Base-by-base conservation (phyloP, 2,329 filamentous ascomycete species). In the Rhynchosporium agropyri region DNA sequence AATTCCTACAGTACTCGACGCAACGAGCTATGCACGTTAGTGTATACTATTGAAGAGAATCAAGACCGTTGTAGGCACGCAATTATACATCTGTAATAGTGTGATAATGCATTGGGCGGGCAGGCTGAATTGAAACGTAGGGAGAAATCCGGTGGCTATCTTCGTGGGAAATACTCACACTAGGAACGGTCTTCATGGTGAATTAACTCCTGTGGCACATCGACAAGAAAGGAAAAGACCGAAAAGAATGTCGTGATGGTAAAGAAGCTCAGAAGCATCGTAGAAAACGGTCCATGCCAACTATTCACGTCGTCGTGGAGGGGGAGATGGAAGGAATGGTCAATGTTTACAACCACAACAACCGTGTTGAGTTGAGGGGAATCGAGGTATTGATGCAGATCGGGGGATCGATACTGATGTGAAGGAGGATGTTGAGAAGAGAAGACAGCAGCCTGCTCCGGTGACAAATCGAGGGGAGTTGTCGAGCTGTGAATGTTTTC, bases 1-100 rank as follows among this genome's bases (percentile, higher is more conserved):
- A 62, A 74, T 67, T 43, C 73, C 74, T 50, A 76, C 73, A 33
- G 73, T 75, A 68, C 74, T 75, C 58, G 73, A 72, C 36, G 73
- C 74, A 67, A 76, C 69, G 62, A 76, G 73, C 74, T 76, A 63
- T 62, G 58, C 61, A 62, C 54, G 36, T 68, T 56, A 71, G 63
- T 38, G 55, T 42, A 62, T 49, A 61, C 45, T 31, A 64, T 58
- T 58, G 45, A 20, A 43, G 49, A 10, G 26, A 33, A 15, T 33
- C 20, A n/a, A 28, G 20, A n/a, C 33, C 28, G 55, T 12, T 38
- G n/a, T n/a, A 10, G n/a, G 49, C 5, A 43, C 48, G 20, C 38
- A 56, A 42, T 56, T 28, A 38, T 28, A 38, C 6, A 51, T 20
- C 26, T 15, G 31, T 20, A 10, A 38, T n/a, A 53, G 20, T 53